Percentiles rank a stretch among this genome's conserved stretches.
These are phyloP conservation scores for Plasmodium gonderi DNA, from an alignment of 169 alveolate genomes.

Conservation along the genomic window DNA sequence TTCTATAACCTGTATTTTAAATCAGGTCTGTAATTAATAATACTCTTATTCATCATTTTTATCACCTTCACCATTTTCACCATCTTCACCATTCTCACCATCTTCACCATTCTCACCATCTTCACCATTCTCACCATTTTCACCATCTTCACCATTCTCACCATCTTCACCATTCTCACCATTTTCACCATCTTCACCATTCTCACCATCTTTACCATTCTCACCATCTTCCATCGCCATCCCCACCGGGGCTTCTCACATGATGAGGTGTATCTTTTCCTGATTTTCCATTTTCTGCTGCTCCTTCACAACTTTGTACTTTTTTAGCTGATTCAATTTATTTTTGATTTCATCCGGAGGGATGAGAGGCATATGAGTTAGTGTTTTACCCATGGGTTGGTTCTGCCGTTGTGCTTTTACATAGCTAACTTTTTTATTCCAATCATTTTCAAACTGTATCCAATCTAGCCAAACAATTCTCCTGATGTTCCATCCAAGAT, in stretches of 20 bases:
- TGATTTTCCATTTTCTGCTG: neutral
- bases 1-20: too few relatives aligned
- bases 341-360: constrained; percentile 50
- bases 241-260: neutral
- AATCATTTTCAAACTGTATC: constrained; percentile 75
- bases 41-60: too few relatives aligned
- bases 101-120: too few relatives aligned
- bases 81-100: too few relatives aligned
- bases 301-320: constrained; percentile 44
- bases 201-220: too few relatives aligned
- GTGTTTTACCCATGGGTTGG: constrained; percentile 70
- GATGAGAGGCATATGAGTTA: constrained; percentile 50
- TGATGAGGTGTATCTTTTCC: neutral
- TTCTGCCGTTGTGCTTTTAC: constrained; percentile 75
- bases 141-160: too few relatives aligned
- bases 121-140: too few relatives aligned
- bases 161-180: too few relatives aligned
- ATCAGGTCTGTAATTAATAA: too few relatives aligned
- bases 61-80: too few relatives aligned
- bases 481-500: constrained; percentile 88
- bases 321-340: constrained; percentile 68
- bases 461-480: constrained; percentile 87
- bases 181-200: too few relatives aligned
- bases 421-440: constrained; percentile 72
- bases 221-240: too few relatives aligned